Evolutionary conservation across 139 green algal species (phyloP).

Genomic region (Chlorella sp.): DNA sequence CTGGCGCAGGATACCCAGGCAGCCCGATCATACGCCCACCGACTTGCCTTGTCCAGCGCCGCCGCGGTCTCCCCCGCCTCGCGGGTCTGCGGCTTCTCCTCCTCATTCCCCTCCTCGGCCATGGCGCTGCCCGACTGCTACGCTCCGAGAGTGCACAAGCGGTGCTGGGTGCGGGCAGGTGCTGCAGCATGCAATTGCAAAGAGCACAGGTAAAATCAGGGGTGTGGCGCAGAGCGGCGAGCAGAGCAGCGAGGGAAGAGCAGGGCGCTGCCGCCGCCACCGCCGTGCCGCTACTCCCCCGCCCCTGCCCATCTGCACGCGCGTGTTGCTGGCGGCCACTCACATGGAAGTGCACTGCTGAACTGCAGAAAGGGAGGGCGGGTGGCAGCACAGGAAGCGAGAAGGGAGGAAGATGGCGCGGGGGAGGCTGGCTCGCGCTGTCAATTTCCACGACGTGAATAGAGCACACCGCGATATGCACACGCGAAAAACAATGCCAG

Average conservation of each 20-base stretch:
- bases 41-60: conserved; percentile 48
- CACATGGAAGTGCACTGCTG: too few relatives aligned
- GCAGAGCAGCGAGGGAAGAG: neutral
- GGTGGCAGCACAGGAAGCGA: too few relatives aligned
- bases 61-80: conserved; percentile 42
- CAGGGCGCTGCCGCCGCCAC: too few relatives aligned
- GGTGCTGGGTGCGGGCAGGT: neutral
- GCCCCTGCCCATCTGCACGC: too few relatives aligned
- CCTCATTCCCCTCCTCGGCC: conserved; percentile 37
- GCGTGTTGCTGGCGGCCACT: too few relatives aligned
- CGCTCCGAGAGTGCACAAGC: neutral
- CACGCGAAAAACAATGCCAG: neutral
- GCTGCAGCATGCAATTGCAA: neutral
- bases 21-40: neutral
- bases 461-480: neutral
- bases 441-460: neutral
- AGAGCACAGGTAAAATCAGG: neutral
- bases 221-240: neutral
- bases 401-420: too few relatives aligned
- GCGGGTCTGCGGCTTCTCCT: conserved; percentile 25
- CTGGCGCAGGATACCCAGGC: neutral
- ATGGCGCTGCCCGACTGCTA: neutral
- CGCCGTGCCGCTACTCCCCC: neutral
- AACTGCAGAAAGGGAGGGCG: too few relatives aligned
- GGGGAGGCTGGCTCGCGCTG: too few relatives aligned